phyloP scores from a whole-genome alignment of 768 basidiomycete genomes.

The Amanita pseudoporphyria region DNA sequence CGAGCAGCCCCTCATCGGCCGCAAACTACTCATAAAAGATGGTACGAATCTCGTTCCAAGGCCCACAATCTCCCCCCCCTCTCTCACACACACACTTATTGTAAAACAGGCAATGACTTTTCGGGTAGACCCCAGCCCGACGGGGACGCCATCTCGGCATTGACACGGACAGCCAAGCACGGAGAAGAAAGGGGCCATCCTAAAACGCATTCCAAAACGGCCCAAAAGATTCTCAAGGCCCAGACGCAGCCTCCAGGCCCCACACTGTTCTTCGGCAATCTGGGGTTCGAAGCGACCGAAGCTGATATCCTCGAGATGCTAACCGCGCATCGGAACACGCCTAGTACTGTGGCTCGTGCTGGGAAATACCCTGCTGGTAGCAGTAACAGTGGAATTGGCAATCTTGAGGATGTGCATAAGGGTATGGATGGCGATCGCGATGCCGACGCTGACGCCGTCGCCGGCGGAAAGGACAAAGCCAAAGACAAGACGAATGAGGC shows the following conservation, averaged over 20 bases:
- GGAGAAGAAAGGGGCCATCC: slow-evolving; percentile 15
- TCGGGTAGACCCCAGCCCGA: slow-evolving; percentile 49
- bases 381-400: too few relatives aligned
- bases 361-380: too few relatives aligned
- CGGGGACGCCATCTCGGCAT: slow-evolving; percentile 23
- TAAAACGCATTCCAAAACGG: slow-evolving; percentile 48
- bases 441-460: too few relatives aligned
- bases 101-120: slow-evolving; percentile 57
- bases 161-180: too few relatives aligned
- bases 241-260: slow-evolving; percentile 82
- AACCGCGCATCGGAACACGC: slow-evolving; percentile 45
- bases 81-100: neutral
- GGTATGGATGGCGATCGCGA: too few relatives aligned
- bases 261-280: slow-evolving; percentile 89
- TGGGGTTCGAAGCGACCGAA: slow-evolving; percentile 85
- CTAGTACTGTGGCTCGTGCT: neutral
- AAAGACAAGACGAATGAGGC: slow-evolving; percentile 7
- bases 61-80: neutral
- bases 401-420: too few relatives aligned
- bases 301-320: slow-evolving; percentile 64
- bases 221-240: slow-evolving; percentile 62
- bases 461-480: slow-evolving; percentile 17
- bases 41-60: slow-evolving; percentile 36
- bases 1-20: slow-evolving; percentile 75
- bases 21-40: slow-evolving; percentile 89